phyloP scores from a whole-genome alignment of 2,329 filamentous ascomycete species.

The Xylaria sp. region DNA sequence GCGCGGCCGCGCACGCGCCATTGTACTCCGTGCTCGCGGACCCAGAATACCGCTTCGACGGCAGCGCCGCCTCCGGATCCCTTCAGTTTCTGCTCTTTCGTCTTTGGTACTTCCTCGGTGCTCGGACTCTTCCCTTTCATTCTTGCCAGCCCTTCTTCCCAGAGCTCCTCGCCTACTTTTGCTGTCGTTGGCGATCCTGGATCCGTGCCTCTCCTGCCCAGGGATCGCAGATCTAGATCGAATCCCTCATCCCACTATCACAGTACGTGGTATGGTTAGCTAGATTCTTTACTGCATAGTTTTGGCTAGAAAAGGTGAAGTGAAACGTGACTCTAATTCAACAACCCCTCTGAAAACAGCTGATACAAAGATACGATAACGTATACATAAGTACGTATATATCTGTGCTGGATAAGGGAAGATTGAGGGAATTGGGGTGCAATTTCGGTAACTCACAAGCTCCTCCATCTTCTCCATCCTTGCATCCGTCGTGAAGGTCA shows the following conservation, averaged over 20 bases:
- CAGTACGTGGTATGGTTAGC: background rate
- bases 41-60: constrained; percentile 80
- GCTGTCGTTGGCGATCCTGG: constrained; percentile 52
- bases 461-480: constrained; percentile 87
- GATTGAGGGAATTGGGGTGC: background rate
- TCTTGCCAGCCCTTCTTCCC: constrained; percentile 33
- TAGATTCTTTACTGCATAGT: background rate
- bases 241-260: constrained; percentile 51
- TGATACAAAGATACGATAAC: too few species aligned
- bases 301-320: background rate
- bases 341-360: background rate
- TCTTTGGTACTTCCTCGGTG: constrained; percentile 43
- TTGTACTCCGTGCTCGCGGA: constrained; percentile 75
- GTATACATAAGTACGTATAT: too few species aligned
- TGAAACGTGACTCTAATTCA: background rate
- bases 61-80: constrained; percentile 72
- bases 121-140: constrained; percentile 46
- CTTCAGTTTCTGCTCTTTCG: constrained; percentile 50
- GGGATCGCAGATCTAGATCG: constrained; percentile 22
- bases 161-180: constrained; percentile 48
- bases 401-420: background rate
- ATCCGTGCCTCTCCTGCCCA: constrained; percentile 45
- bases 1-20: constrained; percentile 85
- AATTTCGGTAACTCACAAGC: constrained; percentile 53
- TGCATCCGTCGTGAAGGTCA: constrained; percentile 86